Evolutionary conservation across 176 grass and related monocot species (phyloP).

Genomic region (Oryza coarctata): DNA sequence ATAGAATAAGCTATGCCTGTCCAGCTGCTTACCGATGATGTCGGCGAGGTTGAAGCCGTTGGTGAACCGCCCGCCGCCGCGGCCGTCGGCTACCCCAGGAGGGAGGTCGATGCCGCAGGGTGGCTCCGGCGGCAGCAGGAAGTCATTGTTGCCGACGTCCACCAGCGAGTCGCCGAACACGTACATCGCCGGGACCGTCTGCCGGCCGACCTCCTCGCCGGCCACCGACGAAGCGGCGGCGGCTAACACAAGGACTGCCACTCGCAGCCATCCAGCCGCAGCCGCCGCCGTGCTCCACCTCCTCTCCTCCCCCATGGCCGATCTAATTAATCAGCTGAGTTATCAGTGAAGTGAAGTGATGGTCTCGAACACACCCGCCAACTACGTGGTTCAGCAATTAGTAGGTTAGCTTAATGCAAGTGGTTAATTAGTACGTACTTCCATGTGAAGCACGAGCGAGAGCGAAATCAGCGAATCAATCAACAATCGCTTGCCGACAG

Average conservation of each 20-base stretch:
- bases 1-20: too few relatives aligned
- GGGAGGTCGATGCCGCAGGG: slow-evolving; percentile 48
- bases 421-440: too few relatives aligned
- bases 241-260: not conserved
- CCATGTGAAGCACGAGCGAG: too few relatives aligned
- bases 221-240: not conserved
- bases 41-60: slow-evolving; percentile 54
- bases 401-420: too few relatives aligned
- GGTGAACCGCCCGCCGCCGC: slow-evolving; percentile 33
- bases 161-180: slow-evolving; percentile 57
- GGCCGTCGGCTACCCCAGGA: not conserved
- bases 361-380: too few relatives aligned
- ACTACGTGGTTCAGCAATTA: too few relatives aligned
- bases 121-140: slow-evolving; percentile 16
- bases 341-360: not conserved
- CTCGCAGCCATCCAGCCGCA: not conserved
- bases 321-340: not conserved
- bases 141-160: slow-evolving; percentile 56
- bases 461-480: too few relatives aligned
- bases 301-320: not conserved
- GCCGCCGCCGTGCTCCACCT: not conserved
- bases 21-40: slow-evolving; percentile 32
- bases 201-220: not conserved
- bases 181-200: slow-evolving; percentile 37
- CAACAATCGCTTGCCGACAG: too few relatives aligned